Percentiles rank a stretch among this genome's conserved stretches.
Evolutionary conservation across 164 flowering plant genomes (phyloP).

Genomic region (Saururus chinensis): DNA sequence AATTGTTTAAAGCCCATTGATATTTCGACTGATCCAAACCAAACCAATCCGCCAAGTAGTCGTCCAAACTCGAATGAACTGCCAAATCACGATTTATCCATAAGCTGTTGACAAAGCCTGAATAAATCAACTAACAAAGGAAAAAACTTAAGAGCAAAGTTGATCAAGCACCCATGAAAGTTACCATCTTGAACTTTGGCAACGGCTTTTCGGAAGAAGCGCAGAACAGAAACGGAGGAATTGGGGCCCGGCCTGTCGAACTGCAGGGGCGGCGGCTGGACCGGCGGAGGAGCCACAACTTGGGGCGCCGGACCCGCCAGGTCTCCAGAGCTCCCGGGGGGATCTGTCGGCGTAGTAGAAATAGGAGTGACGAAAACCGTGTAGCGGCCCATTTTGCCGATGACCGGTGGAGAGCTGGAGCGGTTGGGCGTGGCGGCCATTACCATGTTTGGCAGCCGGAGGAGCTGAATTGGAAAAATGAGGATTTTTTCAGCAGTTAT

Average conservation of each 20-base stretch:
- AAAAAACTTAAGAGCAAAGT: too few relatives aligned
- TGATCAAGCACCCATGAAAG: background rate
- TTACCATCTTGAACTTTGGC: conserved; percentile 71
- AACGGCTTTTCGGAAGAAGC: conserved; percentile 63
- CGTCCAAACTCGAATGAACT: conserved; percentile 89
- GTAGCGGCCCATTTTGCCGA: conserved; percentile 90
- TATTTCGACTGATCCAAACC: conserved; percentile 89
- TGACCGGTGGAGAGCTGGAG: conserved; percentile 61
- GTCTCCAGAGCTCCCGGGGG: conserved; percentile 1
- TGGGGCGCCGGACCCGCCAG: conserved; percentile 3
- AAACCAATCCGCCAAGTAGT: conserved; percentile 80
- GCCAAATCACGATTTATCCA: conserved; percentile 10
- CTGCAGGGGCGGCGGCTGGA: conserved; percentile 55
- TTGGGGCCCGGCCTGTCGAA: conserved; percentile 20
- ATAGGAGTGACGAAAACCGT: conserved; percentile 93
- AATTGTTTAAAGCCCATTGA: conserved; percentile 96
- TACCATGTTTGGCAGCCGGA: background rate
- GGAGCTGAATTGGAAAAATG: too few relatives aligned
- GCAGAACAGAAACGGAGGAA: conserved; percentile 20
- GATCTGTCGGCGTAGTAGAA: conserved; percentile 34
- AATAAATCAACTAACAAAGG: conserved; percentile 1
- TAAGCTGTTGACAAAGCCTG: background rate
- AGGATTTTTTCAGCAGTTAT: too few relatives aligned
- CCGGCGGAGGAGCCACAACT: conserved; percentile 28
- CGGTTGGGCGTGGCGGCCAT: conserved; percentile 12